Percentiles rank a stretch among this genome's conserved stretches.
phyloP scores from a whole-genome alignment of 2,329 filamentous ascomycete genomes.

The Knoxdaviesia capensis region DNA sequence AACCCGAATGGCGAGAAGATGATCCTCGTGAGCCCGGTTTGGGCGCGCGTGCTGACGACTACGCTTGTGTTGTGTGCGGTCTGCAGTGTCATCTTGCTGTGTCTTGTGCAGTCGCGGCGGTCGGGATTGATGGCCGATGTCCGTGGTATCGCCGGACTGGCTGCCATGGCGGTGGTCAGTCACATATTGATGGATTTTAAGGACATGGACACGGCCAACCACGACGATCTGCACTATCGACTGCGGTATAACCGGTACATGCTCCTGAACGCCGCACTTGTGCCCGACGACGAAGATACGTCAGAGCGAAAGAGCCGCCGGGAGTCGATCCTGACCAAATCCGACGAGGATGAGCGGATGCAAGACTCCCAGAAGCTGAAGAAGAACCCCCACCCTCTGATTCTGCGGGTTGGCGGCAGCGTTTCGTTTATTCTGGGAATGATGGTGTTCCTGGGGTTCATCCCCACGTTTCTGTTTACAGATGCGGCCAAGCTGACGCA shows the following conservation, averaged over 20 bases:
- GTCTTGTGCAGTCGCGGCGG: constrained; percentile 37
- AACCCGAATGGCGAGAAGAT: constrained; percentile 25
- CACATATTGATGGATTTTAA: constrained; percentile 59
- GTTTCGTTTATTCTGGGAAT: constrained; percentile 40
- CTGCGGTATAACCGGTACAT: constrained; percentile 48
- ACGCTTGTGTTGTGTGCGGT: constrained; percentile 36
- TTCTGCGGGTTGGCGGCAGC: constrained; percentile 40
- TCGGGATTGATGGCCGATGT: constrained; percentile 50
- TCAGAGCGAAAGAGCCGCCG: constrained; percentile 1
- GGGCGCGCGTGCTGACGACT: constrained; percentile 39
- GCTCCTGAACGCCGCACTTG: constrained; percentile 49
- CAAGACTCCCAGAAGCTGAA: constrained; percentile 24
- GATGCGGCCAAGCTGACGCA: constrained; percentile 32
- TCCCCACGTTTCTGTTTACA: constrained; percentile 44
- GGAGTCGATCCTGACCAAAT: too few species aligned
- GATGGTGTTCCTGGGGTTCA: constrained; percentile 30
- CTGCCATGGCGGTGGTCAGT: constrained; percentile 53
- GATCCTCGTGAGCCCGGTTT: constrained; percentile 33
- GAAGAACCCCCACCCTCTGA: constrained; percentile 46
- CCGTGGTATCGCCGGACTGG: constrained; percentile 52
- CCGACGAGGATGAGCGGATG: constrained; percentile 22
- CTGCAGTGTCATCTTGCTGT: constrained; percentile 36
- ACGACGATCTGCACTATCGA: constrained; percentile 45
- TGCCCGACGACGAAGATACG: constrained; percentile 35
- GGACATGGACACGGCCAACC: constrained; percentile 46